Percentiles rank a stretch among this genome's conserved stretches.
Conservation (phyloP, 345 rosid species). For the Psidium friedrichsthalianum region DNA sequence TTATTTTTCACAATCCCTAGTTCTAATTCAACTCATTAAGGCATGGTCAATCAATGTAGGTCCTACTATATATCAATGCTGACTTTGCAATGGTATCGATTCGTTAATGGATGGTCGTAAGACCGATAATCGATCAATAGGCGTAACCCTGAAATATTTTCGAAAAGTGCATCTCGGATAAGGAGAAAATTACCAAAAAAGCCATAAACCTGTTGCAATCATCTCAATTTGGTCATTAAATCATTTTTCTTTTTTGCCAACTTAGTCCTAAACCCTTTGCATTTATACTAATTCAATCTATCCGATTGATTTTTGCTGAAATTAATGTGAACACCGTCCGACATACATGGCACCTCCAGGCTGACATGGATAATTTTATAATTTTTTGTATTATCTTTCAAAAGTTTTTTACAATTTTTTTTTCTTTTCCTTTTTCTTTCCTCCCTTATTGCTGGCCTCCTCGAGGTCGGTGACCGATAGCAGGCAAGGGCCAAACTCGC, state of each 20-base stretch:
- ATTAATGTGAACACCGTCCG: fast-evolving
- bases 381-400: not conserved
- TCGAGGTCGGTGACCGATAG: too few relatives aligned
- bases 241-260: not conserved
- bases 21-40: not conserved
- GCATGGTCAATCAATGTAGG: not conserved
- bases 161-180: not conserved
- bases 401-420: not conserved
- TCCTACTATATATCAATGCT: not conserved
- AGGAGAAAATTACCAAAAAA: not conserved
- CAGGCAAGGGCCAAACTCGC: too few relatives aligned
- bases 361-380: not conserved
- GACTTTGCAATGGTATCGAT: not conserved
- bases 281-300: not conserved
- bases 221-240: not conserved
- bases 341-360: fast-evolving
- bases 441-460: too few relatives aligned
- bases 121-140: not conserved
- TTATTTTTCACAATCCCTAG: not conserved
- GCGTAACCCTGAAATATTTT: not conserved
- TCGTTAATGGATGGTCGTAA: not conserved
- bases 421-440: not conserved
- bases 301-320: fast-evolving
- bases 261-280: not conserved
- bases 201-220: not conserved